Conservation (phyloP, 495 filamentous ascomycete genomes). For the Poronia punctata region DNA sequence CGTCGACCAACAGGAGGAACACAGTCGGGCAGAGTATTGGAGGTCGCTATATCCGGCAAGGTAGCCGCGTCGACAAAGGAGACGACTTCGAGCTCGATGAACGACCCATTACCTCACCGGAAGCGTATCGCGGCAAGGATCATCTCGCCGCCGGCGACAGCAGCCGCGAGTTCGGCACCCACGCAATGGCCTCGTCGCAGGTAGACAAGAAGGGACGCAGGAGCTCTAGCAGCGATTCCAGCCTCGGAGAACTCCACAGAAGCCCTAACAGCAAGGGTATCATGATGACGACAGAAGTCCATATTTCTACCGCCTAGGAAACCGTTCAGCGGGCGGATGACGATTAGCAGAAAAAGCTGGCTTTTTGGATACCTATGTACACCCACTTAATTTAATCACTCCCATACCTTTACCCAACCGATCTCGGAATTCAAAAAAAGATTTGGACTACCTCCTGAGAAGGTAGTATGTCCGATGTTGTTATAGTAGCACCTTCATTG, state of each 20-base stretch:
- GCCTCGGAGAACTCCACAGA: not conserved
- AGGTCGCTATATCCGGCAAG: constrained; percentile 2
- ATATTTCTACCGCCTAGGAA: constrained; percentile 1
- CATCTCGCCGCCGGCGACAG: no score
- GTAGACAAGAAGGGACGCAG: not conserved
- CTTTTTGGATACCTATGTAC: no score
- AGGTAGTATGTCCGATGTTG: no score
- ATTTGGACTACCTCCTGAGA: no score
- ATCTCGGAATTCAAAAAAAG: no score
- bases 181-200: not conserved
- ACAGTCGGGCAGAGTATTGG: not conserved
- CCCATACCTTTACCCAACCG: no score
- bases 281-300: constrained; percentile 6
- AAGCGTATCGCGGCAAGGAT: not conserved
- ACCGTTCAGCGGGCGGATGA: no score
- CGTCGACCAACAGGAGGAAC: not conserved
- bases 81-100: constrained; percentile 7
- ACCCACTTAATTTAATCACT: no score
- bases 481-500: no score
- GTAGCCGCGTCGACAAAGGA: not conserved
- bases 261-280: not conserved
- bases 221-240: constrained; percentile 3
- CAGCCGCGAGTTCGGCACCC: not conserved
- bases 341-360: no score
- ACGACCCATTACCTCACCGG: not conserved